Evolutionary conservation across 2,329 filamentous ascomycete species (phyloP).

Genomic region (Phyllosticta ampelicida): DNA sequence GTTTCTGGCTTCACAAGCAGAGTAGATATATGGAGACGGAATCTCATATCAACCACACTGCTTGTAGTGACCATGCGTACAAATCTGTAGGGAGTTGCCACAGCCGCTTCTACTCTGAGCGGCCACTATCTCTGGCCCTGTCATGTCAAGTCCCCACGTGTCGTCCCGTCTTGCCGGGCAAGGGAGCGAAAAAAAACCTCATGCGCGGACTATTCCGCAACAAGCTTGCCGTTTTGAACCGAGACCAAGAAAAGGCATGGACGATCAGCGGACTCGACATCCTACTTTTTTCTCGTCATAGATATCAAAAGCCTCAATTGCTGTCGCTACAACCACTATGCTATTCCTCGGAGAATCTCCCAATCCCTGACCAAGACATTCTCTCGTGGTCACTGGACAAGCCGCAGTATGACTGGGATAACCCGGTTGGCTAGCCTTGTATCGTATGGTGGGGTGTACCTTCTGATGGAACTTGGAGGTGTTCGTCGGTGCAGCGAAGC

Average conservation of each 20-base stretch:
- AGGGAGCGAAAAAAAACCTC: not conserved
- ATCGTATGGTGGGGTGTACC: not conserved
- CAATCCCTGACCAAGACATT: constrained; percentile 41
- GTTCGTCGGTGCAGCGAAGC: constrained; percentile 41
- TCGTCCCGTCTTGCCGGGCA: not conserved
- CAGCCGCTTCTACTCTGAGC: not conserved
- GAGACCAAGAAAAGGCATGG: not conserved
- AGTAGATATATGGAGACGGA: no score
- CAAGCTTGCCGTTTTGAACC: not conserved
- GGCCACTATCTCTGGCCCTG: not conserved
- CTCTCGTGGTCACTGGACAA: constrained; percentile 46
- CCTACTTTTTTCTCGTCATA: not conserved
- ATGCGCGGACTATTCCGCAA: not conserved
- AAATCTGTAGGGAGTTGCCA: no score
- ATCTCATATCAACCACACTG: no score
- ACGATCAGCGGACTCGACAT: not conserved
- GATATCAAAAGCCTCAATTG: not conserved
- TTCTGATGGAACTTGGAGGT: constrained; percentile 25
- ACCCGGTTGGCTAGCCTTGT: constrained; percentile 28
- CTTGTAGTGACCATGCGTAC: no score
- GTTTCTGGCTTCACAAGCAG: no score
- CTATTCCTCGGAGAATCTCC: constrained; percentile 9
- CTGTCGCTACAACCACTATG: not conserved
- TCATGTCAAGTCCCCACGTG: not conserved
- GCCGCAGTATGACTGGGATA: constrained; percentile 37